These are phyloP conservation scores for Hydnum rufescens DNA, from an alignment of 768 basidiomycete species.

Conservation along the genomic window DNA sequence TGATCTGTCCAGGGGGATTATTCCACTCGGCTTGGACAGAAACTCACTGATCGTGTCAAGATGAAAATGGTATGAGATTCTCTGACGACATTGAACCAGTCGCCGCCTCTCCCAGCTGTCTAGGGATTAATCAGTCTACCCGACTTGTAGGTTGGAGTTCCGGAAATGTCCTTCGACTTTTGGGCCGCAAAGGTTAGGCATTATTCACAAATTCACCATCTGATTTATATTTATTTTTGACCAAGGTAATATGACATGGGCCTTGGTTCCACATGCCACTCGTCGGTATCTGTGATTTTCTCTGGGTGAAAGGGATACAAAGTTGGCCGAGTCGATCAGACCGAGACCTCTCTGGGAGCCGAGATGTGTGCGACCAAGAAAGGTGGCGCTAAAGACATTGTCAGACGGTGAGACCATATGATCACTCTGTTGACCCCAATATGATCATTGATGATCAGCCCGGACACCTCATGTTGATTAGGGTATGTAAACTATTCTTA, in stretches of 20 bases:
- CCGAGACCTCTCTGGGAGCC: slow-evolving; percentile 89
- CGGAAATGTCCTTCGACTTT: slow-evolving; percentile 81
- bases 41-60: slow-evolving; percentile 71
- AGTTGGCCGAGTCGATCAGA: slow-evolving; percentile 91
- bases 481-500: slow-evolving; percentile 23
- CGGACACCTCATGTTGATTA: slow-evolving; percentile 83
- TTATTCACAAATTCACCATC: not conserved
- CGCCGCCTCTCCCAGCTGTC: not conserved
- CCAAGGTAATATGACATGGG: not conserved
- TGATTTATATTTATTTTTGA: not conserved
- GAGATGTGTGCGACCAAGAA: slow-evolving; percentile 73
- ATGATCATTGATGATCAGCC: slow-evolving; percentile 85
- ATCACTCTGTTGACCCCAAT: slow-evolving; percentile 45
- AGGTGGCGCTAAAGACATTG: slow-evolving; percentile 55
- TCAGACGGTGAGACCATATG: slow-evolving; percentile 36
- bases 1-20: slow-evolving; percentile 28
- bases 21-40: not conserved
- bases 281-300: slow-evolving; percentile 16
- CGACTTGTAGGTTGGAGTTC: slow-evolving; percentile 74
- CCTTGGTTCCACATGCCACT: slow-evolving; percentile 9
- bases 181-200: slow-evolving; percentile 56
- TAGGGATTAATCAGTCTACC: no score
- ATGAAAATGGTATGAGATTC: slow-evolving; percentile 76
- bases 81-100: not conserved
- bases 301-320: slow-evolving; percentile 48